Conservation (phyloP, 2,329 filamentous ascomycete species). For the Macrophomina pseudophaseolina region DNA sequence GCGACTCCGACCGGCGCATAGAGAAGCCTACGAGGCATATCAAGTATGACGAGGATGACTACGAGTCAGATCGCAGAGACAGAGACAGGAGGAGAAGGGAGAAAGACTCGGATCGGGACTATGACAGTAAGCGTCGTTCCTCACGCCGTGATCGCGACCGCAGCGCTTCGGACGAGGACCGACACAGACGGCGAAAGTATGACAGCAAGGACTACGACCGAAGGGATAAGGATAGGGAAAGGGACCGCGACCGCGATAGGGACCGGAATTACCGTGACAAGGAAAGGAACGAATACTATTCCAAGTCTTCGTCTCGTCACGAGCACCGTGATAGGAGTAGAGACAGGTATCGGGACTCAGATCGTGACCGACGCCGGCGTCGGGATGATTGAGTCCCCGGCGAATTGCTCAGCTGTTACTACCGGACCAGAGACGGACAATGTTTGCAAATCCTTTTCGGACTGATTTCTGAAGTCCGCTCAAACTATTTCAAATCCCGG, state of each 20-base stretch:
- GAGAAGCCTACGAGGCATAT: conserved; percentile 26
- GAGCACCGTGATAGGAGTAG: conserved; percentile 9
- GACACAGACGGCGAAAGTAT: conserved; percentile 15
- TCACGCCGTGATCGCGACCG: conserved; percentile 30
- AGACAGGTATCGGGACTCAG: conserved; percentile 19
- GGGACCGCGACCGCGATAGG: conserved; percentile 17
- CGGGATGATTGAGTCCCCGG: conserved; percentile 5
- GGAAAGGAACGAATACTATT: neutral
- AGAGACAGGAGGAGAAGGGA: conserved; percentile 24
- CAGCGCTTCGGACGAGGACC: conserved; percentile 22
- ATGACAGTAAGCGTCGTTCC: conserved; percentile 28
- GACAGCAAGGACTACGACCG: conserved; percentile 24
- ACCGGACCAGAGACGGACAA: neutral
- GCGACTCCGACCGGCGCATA: conserved; percentile 37
- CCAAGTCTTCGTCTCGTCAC: conserved; percentile 15
- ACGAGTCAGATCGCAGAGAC: conserved; percentile 21
- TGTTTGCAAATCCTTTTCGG: neutral
- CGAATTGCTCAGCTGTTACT: neutral
- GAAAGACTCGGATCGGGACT: conserved; percentile 26
- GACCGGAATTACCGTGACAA: conserved; percentile 9
- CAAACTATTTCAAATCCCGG: neutral
- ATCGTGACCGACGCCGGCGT: conserved; percentile 12
- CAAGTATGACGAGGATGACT: conserved; percentile 25
- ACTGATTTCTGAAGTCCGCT: neutral
- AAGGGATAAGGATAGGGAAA: conserved; percentile 11